phyloP scores from a whole-genome alignment of 306 rosid genomes.

The Glycine soja region DNA sequence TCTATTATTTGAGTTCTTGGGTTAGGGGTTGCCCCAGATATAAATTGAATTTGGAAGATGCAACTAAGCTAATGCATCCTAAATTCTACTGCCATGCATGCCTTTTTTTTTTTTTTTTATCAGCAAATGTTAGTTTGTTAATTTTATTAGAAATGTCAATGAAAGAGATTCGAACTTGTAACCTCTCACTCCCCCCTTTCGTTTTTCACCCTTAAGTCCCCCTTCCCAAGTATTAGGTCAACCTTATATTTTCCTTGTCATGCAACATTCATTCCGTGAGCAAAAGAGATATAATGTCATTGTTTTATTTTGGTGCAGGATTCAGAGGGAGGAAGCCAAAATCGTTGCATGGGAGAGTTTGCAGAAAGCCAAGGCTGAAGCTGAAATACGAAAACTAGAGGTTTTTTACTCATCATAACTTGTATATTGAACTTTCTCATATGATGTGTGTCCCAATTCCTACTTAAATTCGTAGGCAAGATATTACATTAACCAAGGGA shows the following conservation, averaged over 20 bases:
- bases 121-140: too few relatives aligned
- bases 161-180: too few relatives aligned
- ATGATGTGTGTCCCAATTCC: background rate
- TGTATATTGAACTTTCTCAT: slow-evolving; percentile 12
- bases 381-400: slow-evolving; percentile 84
- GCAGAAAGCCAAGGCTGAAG: slow-evolving; percentile 94
- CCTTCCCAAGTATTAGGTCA: too few relatives aligned
- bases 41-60: slow-evolving; percentile 23
- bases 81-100: background rate
- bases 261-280: background rate
- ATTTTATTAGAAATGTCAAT: too few relatives aligned
- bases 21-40: background rate
- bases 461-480: slow-evolving; percentile 16
- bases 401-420: slow-evolving; percentile 45
- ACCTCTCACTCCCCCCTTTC: too few relatives aligned
- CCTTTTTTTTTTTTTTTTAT: too few relatives aligned
- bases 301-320: slow-evolving; percentile 50
- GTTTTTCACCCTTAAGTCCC: too few relatives aligned
- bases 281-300: background rate
- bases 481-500: background rate
- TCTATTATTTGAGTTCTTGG: background rate
- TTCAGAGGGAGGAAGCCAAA: slow-evolving; percentile 85
- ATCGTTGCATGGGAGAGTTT: slow-evolving; percentile 89
- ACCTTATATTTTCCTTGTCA: too few relatives aligned
- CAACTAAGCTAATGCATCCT: background rate